These are phyloP conservation scores for Coprinopsis strossmayeri DNA, from an alignment of 768 basidiomycete species.

Conservation along the genomic window DNA sequence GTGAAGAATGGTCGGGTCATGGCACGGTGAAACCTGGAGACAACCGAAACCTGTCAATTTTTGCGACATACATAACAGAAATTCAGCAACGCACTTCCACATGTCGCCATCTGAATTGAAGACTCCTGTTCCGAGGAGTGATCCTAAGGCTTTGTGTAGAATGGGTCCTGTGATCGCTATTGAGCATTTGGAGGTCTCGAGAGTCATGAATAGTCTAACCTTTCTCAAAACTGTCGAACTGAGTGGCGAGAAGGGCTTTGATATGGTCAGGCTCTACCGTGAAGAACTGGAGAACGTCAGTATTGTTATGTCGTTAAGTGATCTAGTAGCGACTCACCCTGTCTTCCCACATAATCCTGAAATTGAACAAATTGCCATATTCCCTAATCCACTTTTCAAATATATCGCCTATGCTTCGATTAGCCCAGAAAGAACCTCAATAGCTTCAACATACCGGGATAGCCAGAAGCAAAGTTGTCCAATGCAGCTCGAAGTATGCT, in stretches of 20 bases:
- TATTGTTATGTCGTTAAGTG: constrained; percentile 15
- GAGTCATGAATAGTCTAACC: constrained; percentile 19
- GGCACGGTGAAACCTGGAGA: constrained; percentile 22
- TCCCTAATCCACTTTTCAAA: constrained; percentile 17
- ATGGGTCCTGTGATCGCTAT: constrained; percentile 20
- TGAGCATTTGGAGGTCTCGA: no score
- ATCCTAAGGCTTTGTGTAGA: constrained; percentile 13
- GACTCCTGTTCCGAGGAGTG: constrained; percentile 47
- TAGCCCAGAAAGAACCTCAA: not conserved
- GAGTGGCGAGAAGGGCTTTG: constrained; percentile 34
- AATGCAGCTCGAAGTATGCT: constrained; percentile 10
- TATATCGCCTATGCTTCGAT: constrained; percentile 15
- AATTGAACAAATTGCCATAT: constrained; percentile 18
- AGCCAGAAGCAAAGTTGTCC: constrained; percentile 20
- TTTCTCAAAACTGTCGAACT: constrained; percentile 35
- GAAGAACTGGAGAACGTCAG: constrained; percentile 14
- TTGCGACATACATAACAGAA: not conserved
- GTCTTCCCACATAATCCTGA: constrained; percentile 19
- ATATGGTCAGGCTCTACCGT: constrained; percentile 7
- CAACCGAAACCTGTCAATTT: no score
- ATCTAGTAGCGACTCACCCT: constrained; percentile 15
- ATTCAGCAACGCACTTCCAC: constrained; percentile 47
- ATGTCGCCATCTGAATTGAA: constrained; percentile 58
- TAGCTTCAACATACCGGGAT: constrained; percentile 22
- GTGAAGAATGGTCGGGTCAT: constrained; percentile 60